A percentile compares a stretch with the other conserved stretches of the same genome.
Conservation (phyloP, 2,329 filamentous ascomycete species). For the Stagonosporopsis vannaccii region DNA sequence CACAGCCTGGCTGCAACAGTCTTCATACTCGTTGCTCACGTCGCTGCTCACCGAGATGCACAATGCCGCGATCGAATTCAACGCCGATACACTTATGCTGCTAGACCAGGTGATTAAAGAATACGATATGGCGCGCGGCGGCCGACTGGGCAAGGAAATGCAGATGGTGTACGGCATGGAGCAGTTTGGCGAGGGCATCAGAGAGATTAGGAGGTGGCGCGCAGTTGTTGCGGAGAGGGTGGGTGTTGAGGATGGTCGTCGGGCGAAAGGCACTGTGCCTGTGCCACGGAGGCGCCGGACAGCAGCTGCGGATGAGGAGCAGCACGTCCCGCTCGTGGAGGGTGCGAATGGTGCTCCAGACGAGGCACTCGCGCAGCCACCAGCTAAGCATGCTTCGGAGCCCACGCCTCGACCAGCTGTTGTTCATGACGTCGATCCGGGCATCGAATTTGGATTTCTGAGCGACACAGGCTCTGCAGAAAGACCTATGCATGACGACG, state of each 20-base stretch:
- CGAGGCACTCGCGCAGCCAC: not conserved
- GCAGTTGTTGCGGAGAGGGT: constrained; percentile 45
- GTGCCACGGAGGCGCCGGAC: not conserved
- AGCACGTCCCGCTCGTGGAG: constrained; percentile 13
- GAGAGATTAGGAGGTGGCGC: constrained; percentile 42
- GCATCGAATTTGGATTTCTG: not conserved
- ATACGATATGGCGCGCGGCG: constrained; percentile 28
- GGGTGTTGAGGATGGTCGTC: constrained; percentile 21
- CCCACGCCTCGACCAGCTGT: not conserved
- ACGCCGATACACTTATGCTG: constrained; percentile 56
- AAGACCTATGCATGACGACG: not conserved
- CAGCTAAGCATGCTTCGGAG: not conserved
- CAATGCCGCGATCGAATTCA: constrained; percentile 65
- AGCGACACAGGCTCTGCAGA: not conserved
- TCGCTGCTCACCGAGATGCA: constrained; percentile 71
- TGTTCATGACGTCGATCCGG: not conserved
- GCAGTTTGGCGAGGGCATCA: constrained; percentile 38
- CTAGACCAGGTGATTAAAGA: constrained; percentile 47
- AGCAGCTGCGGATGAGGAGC: no score
- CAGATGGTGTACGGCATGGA: constrained; percentile 47
- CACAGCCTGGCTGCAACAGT: constrained; percentile 67
- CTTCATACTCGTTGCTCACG: constrained; percentile 64
- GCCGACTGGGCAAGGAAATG: constrained; percentile 36
- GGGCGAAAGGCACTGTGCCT: constrained; percentile 13
- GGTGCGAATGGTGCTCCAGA: not conserved